Evolutionary conservation across 2,329 filamentous ascomycete species (phyloP).

Genomic region (Fonsecaea nubica): DNA sequence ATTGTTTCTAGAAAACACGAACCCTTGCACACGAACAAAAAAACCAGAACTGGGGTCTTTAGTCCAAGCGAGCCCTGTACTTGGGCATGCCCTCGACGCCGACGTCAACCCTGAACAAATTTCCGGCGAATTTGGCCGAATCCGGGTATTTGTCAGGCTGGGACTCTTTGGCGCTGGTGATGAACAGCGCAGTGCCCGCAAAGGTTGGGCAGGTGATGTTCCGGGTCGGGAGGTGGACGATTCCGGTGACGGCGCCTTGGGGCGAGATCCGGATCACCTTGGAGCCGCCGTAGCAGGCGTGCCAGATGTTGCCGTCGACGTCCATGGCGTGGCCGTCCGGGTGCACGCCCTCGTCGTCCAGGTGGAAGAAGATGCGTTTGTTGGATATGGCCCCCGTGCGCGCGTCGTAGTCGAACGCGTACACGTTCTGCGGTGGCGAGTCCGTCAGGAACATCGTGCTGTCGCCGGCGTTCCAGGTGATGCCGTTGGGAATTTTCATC

Average conservation of each 20-base stretch:
- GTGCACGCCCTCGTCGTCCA: constrained; percentile 65
- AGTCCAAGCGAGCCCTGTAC: constrained; percentile 66
- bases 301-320: constrained; percentile 84
- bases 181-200: constrained; percentile 73
- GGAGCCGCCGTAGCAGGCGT: constrained; percentile 79
- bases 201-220: constrained; percentile 84
- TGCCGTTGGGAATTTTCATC: constrained; percentile 82
- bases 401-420: constrained; percentile 74
- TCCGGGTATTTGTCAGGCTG: constrained; percentile 67
- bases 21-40: no score
- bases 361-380: constrained; percentile 74
- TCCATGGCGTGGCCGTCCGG: constrained; percentile 89
- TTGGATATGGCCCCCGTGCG: constrained; percentile 70
- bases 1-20: constrained; percentile 24
- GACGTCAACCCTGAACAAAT: constrained; percentile 56
- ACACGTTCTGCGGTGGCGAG: constrained; percentile 73
- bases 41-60: background rate
- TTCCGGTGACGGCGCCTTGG: constrained; percentile 72
- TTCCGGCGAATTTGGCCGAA: constrained; percentile 71
- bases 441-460: constrained; percentile 84
- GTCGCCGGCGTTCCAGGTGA: constrained; percentile 77
- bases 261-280: constrained; percentile 77
- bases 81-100: constrained; percentile 62
- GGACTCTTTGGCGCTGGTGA: constrained; percentile 78
- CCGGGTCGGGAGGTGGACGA: constrained; percentile 76